These are phyloP conservation scores for Peterozyma toletana DNA, from an alignment of 805 yeast species.

Conservation along the genomic window DNA sequence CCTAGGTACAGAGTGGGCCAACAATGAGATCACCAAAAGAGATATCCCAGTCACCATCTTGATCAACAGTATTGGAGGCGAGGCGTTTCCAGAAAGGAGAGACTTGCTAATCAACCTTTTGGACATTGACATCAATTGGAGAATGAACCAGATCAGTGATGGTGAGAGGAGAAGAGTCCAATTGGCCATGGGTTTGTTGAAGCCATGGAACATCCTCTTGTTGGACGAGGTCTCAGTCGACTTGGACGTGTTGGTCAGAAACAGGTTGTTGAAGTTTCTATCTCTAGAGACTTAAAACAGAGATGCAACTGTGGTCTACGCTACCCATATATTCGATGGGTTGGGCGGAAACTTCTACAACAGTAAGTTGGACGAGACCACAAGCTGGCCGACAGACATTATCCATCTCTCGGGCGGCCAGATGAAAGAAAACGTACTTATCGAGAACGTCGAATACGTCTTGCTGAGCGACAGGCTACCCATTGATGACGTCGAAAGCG, in stretches of 20 bases:
- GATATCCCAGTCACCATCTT: constrained; percentile 84
- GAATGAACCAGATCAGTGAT: constrained; percentile 87
- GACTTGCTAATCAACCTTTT: constrained; percentile 67
- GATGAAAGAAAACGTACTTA: constrained; percentile 29
- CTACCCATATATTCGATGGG: constrained; percentile 97
- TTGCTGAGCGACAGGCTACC: constrained; percentile 9
- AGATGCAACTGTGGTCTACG: constrained; percentile 75
- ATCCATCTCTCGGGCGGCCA: constrained; percentile 72
- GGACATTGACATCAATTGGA: constrained; percentile 86
- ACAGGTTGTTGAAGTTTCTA: constrained; percentile 63
- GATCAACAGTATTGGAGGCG: constrained; percentile 79
- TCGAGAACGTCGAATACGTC: constrained; percentile 22
- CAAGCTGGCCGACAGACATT: constrained; percentile 77
- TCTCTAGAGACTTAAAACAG: constrained; percentile 66
- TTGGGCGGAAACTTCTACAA: constrained; percentile 37
- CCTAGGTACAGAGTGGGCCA: constrained; percentile 97
- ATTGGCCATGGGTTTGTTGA: constrained; percentile 83
- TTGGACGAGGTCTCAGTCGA: constrained; percentile 97
- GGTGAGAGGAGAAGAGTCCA: constrained; percentile 96
- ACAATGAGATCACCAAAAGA: constrained; percentile 80
- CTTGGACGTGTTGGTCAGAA: constrained; percentile 86
- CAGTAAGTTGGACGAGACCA: not conserved
- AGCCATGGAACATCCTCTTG: constrained; percentile 84
- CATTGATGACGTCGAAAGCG: constrained; percentile 13
- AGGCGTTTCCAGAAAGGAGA: constrained; percentile 61